A percentile compares a stretch with the other conserved stretches of the same genome.
These are phyloP conservation scores for Leccinum fibrillosum DNA, from an alignment of 768 basidiomycete genomes.

Conservation along the genomic window DNA sequence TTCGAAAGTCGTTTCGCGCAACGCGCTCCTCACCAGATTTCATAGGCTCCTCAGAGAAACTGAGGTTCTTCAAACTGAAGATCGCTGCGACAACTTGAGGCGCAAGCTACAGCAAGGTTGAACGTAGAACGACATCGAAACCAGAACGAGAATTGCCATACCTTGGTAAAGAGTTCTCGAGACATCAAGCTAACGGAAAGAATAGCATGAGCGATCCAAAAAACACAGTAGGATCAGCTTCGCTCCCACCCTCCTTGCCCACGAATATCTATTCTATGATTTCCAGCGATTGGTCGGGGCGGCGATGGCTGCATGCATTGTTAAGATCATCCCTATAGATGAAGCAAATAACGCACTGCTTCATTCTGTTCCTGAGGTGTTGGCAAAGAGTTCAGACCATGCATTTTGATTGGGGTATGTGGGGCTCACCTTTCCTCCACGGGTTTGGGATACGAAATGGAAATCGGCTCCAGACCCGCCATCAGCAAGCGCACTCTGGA, in stretches of 20 bases:
- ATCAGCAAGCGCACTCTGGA: conserved; percentile 38
- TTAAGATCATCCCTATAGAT: neutral
- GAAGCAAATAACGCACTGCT: conserved; percentile 25
- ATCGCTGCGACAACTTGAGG: conserved; percentile 44
- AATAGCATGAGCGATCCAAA: neutral
- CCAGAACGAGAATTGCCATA: neutral
- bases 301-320: conserved; percentile 5
- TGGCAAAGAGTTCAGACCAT: conserved; percentile 36
- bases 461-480: conserved; percentile 29
- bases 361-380: conserved; percentile 37
- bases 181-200: conserved; percentile 30
- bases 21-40: conserved; percentile 9
- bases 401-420: neutral
- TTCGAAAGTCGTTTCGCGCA: neutral
- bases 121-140: conserved; percentile 15
- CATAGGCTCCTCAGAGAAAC: conserved; percentile 2
- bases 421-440: conserved; percentile 27
- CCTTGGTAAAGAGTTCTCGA: conserved; percentile 25
- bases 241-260: conserved; percentile 21
- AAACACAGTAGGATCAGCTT: neutral
- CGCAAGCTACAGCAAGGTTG: conserved; percentile 33
- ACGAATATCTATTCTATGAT: conserved; percentile 7
- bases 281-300: conserved; percentile 1
- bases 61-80: conserved; percentile 41
- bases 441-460: conserved; percentile 14